Evolutionary conservation across 805 yeast genomes (phyloP).

Genomic region (Ogataea parapolymorpha): DNA sequence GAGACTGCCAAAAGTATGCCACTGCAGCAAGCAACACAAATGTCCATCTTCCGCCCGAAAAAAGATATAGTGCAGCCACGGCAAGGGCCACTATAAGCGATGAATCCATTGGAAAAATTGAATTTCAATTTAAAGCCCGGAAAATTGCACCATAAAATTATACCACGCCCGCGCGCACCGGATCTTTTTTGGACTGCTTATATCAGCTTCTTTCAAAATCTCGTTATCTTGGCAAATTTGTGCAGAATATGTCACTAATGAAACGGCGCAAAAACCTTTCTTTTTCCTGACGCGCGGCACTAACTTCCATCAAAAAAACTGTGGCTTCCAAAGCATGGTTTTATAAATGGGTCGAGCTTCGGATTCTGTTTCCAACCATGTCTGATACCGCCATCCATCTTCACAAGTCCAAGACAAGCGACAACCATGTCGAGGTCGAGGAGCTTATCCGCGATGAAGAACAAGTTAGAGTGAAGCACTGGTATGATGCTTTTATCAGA

Average conservation of each 20-base stretch:
- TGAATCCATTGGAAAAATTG: background rate
- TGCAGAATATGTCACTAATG: background rate
- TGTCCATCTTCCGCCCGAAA: constrained; percentile 43
- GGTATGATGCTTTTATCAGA: constrained; percentile 58
- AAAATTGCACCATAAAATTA: too few species aligned
- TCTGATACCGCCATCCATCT: constrained; percentile 6
- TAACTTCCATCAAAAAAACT: constrained; percentile 1
- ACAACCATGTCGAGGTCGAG: constrained; percentile 9
- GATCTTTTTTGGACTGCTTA: background rate
- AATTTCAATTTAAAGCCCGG: too few species aligned
- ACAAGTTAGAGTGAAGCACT: constrained; percentile 35
- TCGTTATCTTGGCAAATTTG: background rate
- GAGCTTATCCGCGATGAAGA: constrained; percentile 32
- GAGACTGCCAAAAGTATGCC: background rate
- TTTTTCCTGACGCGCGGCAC: constrained; percentile 1
- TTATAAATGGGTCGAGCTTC: background rate
- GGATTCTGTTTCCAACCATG: background rate
- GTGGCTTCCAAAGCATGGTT: constrained; percentile 2
- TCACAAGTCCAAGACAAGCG: constrained; percentile 4
- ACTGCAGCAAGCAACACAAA: constrained; percentile 29
- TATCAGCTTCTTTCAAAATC: background rate
- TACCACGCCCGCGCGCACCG: background rate
- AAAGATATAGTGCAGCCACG: constrained; percentile 26
- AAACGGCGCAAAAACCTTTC: background rate
- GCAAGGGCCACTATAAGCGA: constrained; percentile 3